Evolutionary conservation across 2,329 filamentous ascomycete genomes (phyloP), one percentile per base, ranked within the genome.

Genomic region (Penicillium expansum): DNA sequence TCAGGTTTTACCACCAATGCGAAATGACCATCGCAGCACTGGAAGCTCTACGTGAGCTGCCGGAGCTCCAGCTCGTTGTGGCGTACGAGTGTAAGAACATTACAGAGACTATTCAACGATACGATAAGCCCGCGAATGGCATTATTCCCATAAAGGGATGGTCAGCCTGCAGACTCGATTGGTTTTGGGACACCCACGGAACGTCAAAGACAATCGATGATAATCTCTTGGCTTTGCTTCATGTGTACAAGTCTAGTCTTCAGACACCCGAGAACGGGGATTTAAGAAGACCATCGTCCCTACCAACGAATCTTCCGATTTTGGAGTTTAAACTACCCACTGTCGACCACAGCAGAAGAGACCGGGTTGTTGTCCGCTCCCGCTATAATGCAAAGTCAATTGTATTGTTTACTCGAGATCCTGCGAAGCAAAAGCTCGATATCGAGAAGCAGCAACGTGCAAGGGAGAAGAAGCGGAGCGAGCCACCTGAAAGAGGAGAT

Each of bases 1-100:
- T 79, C 32, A 62, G 72, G 41, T 58, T 79, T 39, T 64, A 64
- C 24, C 56, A 67, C 37, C 76, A 78, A 49, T 52, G 58, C 7
- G 55, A 69, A 5, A 30, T 78, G 2, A 72, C 71, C 4, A 44
- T 56, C 16, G 62, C 68, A 18, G 55, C 70, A 3, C 69, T 79
- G 43, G 62, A 65, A 32, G 74, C 73, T 56, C 58, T 78, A 14
- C 58, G 63, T 18, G 47, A 49, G 3, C 70, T 79, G 37, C 75
- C 74, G 3, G 66, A 68, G 9, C 55, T 79, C 24, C 67, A 66
- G n/a, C 48, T 69, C 14, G 58, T 79, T 20, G 58, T 78, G 16
- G 57, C 72, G 4, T 67, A 67, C 13, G 65, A 67, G 33, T 78
- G 74, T 51, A 62, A 61, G 3, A 52, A 57, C 6, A 58, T 77